A percentile compares a stretch with the other conserved stretches of the same genome.
phyloP scores from a whole-genome alignment of 352 stramenopile genomes.

The Thalassiosira livingstoniorum region DNA sequence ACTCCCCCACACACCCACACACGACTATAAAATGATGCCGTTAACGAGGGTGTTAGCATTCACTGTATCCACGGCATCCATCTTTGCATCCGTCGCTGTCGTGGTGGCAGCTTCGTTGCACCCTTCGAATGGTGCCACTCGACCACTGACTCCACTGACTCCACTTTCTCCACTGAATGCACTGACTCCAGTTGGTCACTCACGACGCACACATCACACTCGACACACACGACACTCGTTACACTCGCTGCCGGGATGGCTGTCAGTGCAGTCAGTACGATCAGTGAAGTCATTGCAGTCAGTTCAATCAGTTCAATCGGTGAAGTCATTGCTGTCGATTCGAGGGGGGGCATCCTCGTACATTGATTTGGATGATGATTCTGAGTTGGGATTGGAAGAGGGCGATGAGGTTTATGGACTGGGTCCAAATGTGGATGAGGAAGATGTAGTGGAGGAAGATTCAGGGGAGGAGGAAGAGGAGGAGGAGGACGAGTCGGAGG shows the following conservation, averaged over 20 bases:
- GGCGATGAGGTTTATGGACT: constrained; percentile 6
- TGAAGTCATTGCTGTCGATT: not conserved
- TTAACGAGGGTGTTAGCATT: too few species aligned
- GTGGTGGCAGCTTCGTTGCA: too few species aligned
- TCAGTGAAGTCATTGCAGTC: not conserved
- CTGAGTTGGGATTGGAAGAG: not conserved
- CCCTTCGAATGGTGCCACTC: too few species aligned
- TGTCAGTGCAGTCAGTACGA: not conserved
- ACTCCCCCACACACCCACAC: too few species aligned
- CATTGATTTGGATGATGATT: constrained; percentile 1
- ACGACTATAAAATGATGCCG: too few species aligned
- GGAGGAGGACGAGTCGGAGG: not conserved
- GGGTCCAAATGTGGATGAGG: not conserved
- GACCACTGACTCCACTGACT: too few species aligned
- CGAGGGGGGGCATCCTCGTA: too few species aligned
- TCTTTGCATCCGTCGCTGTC: too few species aligned
- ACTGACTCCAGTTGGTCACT: too few species aligned
- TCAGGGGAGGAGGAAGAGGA: not conserved
- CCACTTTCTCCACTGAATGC: too few species aligned
- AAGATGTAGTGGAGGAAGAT: not conserved
- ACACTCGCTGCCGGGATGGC: not conserved
- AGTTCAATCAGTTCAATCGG: not conserved
- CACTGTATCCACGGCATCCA: too few species aligned
- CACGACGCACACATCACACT: not conserved
- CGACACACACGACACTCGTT: not conserved